Evolutionary conservation across 345 rosid genomes (phyloP).

Genomic region (Brassica napus): Da-Ae NC_063451.1:40803501-40804000

Average conservation of each 20-base stretch:
- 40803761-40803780: background rate
- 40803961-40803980: conserved; percentile 3
- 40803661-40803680: background rate
- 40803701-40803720: background rate
- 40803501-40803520: conserved; percentile 38
- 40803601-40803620: background rate
- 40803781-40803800: conserved; percentile 32
- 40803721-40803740: background rate
- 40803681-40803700: background rate
- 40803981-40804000: conserved; percentile 64
- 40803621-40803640: background rate
- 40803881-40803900: conserved; percentile 37
- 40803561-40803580: background rate
- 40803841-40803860: conserved; percentile 10
- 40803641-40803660: background rate
- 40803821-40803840: conserved; percentile 17
- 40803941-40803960: conserved; percentile 17
- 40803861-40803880: background rate
- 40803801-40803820: conserved; percentile 25
- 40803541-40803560: background rate
- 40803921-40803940: conserved; percentile 38
- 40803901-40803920: background rate
- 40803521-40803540: conserved; percentile 32
- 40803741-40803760: background rate
- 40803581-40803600: background rate